A percentile compares a stretch with the other conserved stretches of the same genome.
Conservation (phyloP, 78 protist genomes). For the Dictyostelium purpureum region DNA sequence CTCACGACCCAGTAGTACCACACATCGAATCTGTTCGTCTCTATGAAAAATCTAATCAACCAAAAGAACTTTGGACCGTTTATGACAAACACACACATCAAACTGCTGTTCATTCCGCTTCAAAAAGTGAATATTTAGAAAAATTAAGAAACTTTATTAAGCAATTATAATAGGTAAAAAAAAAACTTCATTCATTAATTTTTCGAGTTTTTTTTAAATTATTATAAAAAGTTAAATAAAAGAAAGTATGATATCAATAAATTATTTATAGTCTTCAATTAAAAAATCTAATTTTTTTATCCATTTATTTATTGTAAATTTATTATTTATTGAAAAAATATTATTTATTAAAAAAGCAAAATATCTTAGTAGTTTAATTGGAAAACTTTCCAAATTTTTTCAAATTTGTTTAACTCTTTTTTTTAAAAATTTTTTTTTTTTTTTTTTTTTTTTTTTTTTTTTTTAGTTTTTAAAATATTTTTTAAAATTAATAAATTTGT, state of each 20-base stretch:
- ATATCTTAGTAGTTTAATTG: too few species aligned
- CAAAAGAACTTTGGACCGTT: constrained; percentile 76
- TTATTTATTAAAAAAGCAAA: too few species aligned
- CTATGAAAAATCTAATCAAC: constrained; percentile 27
- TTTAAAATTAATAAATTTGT: too few species aligned
- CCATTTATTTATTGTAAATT: neutral
- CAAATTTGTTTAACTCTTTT: too few species aligned
- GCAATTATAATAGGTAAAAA: neutral
- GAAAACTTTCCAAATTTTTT: too few species aligned
- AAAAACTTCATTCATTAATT: neutral
- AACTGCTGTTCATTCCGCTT: constrained; percentile 7
- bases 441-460: too few species aligned
- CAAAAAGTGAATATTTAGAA: neutral
- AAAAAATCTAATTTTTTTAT: neutral
- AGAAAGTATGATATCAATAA: neutral
- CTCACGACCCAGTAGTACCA: constrained; percentile 52
- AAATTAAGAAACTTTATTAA: constrained; percentile 5
- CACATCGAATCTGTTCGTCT: neutral
- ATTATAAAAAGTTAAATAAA: neutral
- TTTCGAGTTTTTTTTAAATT: neutral
- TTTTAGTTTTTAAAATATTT: too few species aligned
- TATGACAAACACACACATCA: neutral
- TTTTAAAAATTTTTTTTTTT: too few species aligned
- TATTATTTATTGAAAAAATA: neutral
- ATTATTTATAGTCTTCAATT: too few species aligned